These are phyloP conservation scores for Pleurotus djamor DNA, from an alignment of 768 basidiomycete genomes.

Conservation along the genomic window DNA sequence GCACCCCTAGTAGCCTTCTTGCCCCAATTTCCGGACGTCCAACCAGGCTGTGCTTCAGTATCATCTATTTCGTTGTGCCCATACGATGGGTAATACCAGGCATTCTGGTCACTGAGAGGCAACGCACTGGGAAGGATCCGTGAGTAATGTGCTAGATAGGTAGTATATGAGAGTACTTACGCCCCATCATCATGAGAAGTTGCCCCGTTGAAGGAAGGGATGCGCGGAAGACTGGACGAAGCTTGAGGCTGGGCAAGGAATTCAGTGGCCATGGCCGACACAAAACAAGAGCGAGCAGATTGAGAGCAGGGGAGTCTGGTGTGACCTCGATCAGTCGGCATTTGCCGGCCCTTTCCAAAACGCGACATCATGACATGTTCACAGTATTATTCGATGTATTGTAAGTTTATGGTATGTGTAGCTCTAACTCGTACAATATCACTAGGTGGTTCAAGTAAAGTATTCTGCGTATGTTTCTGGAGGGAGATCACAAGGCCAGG, in stretches of 20 bases:
- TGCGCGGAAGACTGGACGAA: constrained; percentile 9
- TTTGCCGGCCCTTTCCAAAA: background rate
- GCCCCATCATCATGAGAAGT: background rate
- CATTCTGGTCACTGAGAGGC: constrained; percentile 68
- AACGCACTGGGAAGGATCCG: constrained; percentile 15
- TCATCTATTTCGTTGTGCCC: constrained; percentile 63
- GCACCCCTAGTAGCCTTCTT: constrained; percentile 73
- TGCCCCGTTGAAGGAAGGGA: background rate
- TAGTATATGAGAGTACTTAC: background rate
- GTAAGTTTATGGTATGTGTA: too few species aligned
- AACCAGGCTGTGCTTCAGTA: constrained; percentile 43
- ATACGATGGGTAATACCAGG: constrained; percentile 85
- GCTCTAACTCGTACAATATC: background rate
- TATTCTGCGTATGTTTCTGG: constrained; percentile 29
- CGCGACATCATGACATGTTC: too few species aligned
- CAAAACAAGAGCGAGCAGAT: too few species aligned
- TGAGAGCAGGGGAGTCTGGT: background rate
- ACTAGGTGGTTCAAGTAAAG: constrained; percentile 20
- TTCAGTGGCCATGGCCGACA: background rate
- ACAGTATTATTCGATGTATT: too few species aligned
- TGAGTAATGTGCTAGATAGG: background rate
- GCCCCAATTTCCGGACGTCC: constrained; percentile 79
- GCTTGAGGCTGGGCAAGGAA: background rate
- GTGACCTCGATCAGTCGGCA: constrained; percentile 2
- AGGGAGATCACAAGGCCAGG: constrained; percentile 52